phyloP scores from a whole-genome alignment of 2,329 filamentous ascomycete species.

The Botrytis elliptica region DNA sequence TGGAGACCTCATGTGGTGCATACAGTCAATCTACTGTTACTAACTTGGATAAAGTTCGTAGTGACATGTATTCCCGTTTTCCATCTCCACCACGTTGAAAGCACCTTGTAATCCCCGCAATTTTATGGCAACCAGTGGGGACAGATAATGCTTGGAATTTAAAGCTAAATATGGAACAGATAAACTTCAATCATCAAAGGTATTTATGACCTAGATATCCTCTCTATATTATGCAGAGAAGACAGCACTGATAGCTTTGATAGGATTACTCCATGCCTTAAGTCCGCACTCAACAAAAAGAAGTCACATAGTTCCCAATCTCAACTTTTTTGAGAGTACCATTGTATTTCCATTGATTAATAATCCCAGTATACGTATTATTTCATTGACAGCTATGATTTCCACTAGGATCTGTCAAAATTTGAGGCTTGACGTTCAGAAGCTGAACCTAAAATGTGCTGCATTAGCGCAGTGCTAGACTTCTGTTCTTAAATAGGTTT shows the following conservation, averaged over 20 bases:
- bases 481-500: background rate
- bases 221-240: background rate
- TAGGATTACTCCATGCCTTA: background rate
- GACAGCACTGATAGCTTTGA: background rate
- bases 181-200: background rate
- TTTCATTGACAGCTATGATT: background rate
- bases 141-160: background rate
- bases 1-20: background rate
- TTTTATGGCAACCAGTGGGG: background rate
- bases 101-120: background rate
- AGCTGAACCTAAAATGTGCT: background rate
- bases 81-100: background rate
- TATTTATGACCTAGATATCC: background rate
- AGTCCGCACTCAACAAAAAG: background rate
- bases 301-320: background rate
- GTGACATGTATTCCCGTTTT: background rate
- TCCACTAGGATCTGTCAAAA: background rate
- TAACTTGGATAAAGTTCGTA: background rate
- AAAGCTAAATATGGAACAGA: background rate
- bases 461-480: background rate
- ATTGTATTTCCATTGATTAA: background rate
- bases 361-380: too few species aligned
- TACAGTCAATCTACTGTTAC: background rate
- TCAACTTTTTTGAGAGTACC: background rate
- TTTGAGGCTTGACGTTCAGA: background rate